Base-by-base conservation (phyloP, 1,139 yeast species). In the Hyphopichia pseudoburtonii region DNA sequence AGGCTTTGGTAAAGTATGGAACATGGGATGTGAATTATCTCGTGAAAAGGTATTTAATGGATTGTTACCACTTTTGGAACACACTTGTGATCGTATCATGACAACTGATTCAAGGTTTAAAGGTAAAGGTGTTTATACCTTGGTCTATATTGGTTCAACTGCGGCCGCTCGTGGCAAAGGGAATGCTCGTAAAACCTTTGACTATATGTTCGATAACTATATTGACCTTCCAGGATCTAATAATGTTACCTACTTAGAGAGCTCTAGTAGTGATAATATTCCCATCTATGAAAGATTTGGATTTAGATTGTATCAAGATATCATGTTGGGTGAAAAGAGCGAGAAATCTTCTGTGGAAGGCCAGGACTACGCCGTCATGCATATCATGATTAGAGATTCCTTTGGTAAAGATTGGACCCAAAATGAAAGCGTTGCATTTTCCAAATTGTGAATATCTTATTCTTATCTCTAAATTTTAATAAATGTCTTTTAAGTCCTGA, bases 91-190 rank as follows among this genome's bases (percentile, higher is more conserved):
- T 28, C 46, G 71, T n/a, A 70, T 70, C 27, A 39, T 63, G 21
- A 35, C 45, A 8, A 54, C 50, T 23, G 74, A 70, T 46, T 42
- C 57, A 7, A 48, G 73, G 31, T 68, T 71, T 38, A 46, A 57
- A 41, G 63, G 60, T 33, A 70, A 69, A 38, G 66, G 70, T 30
- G 54, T 69, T 6, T 81, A 70, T 62, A 79, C 84, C 14, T 67
- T 81, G 50, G 84, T 81, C 26, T 81, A 81, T 50, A 59, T 81
- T 32, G 87, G 86, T 2, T 74, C 83, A 6, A 62, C 74, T 9
- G 71, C 70, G n/a, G 51, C 58, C 17, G 84, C 85, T 8, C 66
- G 84, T 49, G 87, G 87, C 26, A 80, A 80, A 54, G 87, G 87
- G 7, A 80, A 81, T 52, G 79, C 73, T n/a, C 57, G 86, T 33